Percentiles rank a stretch among this genome's conserved stretches.
These are phyloP conservation scores for Ceratocystis albifundus DNA, from an alignment of 2,329 filamentous ascomycete species.

Conservation along the genomic window DNA sequence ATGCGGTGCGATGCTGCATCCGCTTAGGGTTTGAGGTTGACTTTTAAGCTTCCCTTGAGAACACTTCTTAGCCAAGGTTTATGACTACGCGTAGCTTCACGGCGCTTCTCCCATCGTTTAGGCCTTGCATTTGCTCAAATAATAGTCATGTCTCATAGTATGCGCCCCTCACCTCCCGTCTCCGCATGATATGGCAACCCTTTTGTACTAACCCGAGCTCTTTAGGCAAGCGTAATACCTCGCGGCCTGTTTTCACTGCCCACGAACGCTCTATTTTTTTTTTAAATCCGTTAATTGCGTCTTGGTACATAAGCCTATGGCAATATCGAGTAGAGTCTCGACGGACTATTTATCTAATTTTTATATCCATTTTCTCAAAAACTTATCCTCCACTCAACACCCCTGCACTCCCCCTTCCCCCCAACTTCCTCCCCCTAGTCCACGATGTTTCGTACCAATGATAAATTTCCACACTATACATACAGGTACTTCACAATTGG, in stretches of 20 bases:
- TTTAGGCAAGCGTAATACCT: slow-evolving; percentile 74
- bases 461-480: no score
- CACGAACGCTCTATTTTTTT: slow-evolving; percentile 75
- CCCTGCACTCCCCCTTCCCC: no score
- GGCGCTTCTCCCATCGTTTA: not conserved
- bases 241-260: slow-evolving; percentile 83
- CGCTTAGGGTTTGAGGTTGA: not conserved
- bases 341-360: no score
- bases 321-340: no score
- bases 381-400: no score
- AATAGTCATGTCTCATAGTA: slow-evolving; percentile 42
- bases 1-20: not conserved
- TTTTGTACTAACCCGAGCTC: not conserved
- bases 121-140: not conserved
- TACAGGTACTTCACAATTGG: no score
- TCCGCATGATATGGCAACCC: not conserved
- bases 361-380: no score
- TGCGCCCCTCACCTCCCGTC: slow-evolving; percentile 24
- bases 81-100: not conserved
- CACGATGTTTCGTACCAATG: no score
- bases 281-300: no score
- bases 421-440: no score
- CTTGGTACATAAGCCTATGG: no score
- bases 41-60: not conserved
- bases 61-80: not conserved